Evolutionary conservation across 1,139 yeast species (phyloP), one percentile per base, ranked within the genome.

Genomic region (Pneumocystis canis): DNA sequence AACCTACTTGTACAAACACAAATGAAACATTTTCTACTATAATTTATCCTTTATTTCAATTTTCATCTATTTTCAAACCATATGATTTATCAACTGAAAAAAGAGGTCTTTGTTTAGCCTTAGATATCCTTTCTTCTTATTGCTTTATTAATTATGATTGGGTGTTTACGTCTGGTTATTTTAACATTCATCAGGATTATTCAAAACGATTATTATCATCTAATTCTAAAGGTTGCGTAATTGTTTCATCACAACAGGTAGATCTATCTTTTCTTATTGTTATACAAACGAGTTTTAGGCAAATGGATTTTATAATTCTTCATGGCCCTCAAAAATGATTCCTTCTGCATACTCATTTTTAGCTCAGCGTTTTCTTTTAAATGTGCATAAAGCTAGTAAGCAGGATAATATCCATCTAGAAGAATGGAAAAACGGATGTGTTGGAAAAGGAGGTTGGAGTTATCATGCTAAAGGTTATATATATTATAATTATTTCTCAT

Each of bases 131-230:
- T 86, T 60, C 76, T 85, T 56, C 73, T 16, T 20, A 86, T 6
- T 76, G 87, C 61, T 79, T 88, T 2, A 80, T 80, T 70, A 71
- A 76, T 32, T 80, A 84, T 61, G 79, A 79, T 64, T 92, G 96
- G 95, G 81, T 88, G 70, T 85, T 92, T 69, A 94, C 98, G 0
- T 97, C 98, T 0, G 99, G 99, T 0, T 92, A 92, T 73, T 94
- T 92, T 77, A 94, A 92, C 72, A 85, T 92, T 82, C 82, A 85
- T 61, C 89, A 95, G 0, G 83, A 83, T 59, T 85, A 87, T 65
- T 83, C 82, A 69, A 75, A 77, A n/a, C 78, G 80, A 58, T 77
- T 92, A 59, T 73, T 89, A 56, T 76, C 77, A 59, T 81, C 89
- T 0, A 77, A 78, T 35, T 85, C 94, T 0, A 63, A 71, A 16